These are phyloP conservation scores for Dactylorhiza incarnata DNA, from an alignment of 106 monocot genomes.

Conservation along the genomic window DNA sequence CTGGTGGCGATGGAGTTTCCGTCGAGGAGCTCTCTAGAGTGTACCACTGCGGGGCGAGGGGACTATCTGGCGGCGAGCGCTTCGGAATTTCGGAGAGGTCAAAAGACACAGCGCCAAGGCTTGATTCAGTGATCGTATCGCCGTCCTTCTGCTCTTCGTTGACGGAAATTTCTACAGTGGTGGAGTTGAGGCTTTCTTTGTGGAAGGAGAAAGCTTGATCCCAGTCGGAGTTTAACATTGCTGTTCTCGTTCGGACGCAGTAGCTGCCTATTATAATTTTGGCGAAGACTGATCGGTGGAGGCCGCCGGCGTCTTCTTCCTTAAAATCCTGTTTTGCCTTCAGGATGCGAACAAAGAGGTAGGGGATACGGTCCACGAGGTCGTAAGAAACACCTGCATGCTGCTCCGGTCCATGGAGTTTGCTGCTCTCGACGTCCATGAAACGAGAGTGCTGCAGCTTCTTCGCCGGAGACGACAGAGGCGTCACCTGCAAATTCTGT, in stretches of 20 bases:
- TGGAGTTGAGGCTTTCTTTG: conserved; percentile 63
- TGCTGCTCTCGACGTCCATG: conserved; percentile 41
- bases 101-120: conserved; percentile 63
- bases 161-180: conserved; percentile 58
- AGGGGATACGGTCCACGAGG: conserved; percentile 64
- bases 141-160: conserved; percentile 25
- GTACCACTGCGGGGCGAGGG: conserved; percentile 95
- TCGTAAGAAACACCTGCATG: conserved; percentile 43
- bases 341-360: conserved; percentile 71
- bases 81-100: conserved; percentile 84
- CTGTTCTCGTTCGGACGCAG: conserved; percentile 36
- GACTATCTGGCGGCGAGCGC: conserved; percentile 72
- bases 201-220: conserved; percentile 89
- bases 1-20: background rate
- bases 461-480: conserved; percentile 28
- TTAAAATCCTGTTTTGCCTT: conserved; percentile 35
- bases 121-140: conserved; percentile 20
- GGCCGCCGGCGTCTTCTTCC: conserved; percentile 7
- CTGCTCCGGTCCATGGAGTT: conserved; percentile 26
- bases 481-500: conserved; percentile 9
- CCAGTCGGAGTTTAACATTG: conserved; percentile 33
- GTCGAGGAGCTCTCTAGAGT: conserved; percentile 46
- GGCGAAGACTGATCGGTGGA: conserved; percentile 28
- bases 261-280: conserved; percentile 66
- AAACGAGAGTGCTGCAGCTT: conserved; percentile 6